Conservation (phyloP, 2,329 filamentous ascomycete species). For the Stagonosporopsis vannaccii region DNA sequence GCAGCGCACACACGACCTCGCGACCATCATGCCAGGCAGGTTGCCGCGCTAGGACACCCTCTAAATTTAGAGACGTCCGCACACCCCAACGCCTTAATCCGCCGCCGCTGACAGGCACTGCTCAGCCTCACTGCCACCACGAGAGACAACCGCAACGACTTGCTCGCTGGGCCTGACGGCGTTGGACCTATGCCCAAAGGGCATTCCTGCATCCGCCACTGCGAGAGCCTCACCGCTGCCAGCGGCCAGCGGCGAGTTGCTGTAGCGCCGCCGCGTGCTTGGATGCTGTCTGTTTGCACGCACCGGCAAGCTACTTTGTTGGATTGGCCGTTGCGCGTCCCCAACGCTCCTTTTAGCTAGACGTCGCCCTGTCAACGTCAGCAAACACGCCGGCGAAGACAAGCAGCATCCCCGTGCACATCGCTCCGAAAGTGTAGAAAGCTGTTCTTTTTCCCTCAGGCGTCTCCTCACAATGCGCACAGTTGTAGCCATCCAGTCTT, state of each 20-base stretch:
- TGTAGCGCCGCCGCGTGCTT: conserved; percentile 8
- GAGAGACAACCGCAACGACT: conserved; percentile 4
- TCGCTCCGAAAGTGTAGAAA: conserved; percentile 3
- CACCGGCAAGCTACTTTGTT: conserved; percentile 12
- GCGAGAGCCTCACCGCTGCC: conserved; percentile 18
- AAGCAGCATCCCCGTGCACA: conserved; percentile 13
- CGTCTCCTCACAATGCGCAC: conserved; percentile 1
- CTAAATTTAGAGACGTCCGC: conserved; percentile 33
- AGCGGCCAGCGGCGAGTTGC: conserved; percentile 2
- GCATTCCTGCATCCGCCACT: conserved; percentile 11
- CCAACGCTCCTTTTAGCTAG: conserved; percentile 18
- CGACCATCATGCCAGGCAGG: conserved; percentile 10
- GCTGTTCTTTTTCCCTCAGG: not conserved
- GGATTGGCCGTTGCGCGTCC: conserved; percentile 17
- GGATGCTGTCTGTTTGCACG: conserved; percentile 9
- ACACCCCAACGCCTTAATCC: conserved; percentile 20
- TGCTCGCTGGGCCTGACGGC: conserved; percentile 15
- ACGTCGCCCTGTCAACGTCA: conserved; percentile 21
- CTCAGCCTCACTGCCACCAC: conserved; percentile 36
- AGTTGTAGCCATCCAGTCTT: not conserved
- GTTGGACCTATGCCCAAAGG: conserved; percentile 12
- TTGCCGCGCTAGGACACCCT: conserved; percentile 14
- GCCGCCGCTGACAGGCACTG: conserved; percentile 26
- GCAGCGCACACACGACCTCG: not conserved
- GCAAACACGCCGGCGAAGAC: conserved; percentile 11